A percentile compares a stretch with the other conserved stretches of the same genome.
Evolutionary conservation across 495 filamentous ascomycete genomes (phyloP).

Genomic region (Penicillium crystallinum): DNA sequence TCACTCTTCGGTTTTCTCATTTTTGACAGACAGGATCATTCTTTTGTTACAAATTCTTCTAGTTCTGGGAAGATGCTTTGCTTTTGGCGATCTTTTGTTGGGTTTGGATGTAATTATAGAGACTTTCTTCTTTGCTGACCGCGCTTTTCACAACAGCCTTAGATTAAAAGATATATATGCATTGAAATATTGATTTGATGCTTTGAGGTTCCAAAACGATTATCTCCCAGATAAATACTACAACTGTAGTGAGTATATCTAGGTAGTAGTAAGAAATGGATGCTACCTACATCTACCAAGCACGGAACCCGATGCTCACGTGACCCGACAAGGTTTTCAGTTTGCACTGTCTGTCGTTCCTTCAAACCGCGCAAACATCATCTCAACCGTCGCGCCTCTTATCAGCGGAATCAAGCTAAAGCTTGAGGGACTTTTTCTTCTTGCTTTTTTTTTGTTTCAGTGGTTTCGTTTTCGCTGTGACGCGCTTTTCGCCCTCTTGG

Average conservation of each 20-base stretch:
- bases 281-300: no score
- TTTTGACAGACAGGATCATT: background rate
- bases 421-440: background rate
- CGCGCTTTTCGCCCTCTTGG: constrained; percentile 12
- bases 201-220: no score
- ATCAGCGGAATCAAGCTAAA: constrained; percentile 5
- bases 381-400: constrained; percentile 18
- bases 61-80: no score
- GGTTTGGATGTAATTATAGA: background rate
- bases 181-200: background rate
- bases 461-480: background rate
- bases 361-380: constrained; percentile 49
- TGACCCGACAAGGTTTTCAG: constrained; percentile 13
- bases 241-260: no score
- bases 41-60: background rate
- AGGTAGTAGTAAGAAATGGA: no score
- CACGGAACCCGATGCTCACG: background rate
- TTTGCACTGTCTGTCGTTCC: constrained; percentile 47
- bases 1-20: background rate
- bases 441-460: background rate
- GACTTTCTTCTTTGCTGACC: background rate
- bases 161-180: background rate
- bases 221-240: no score
- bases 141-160: background rate
- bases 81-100: background rate